Evolutionary conservation across 148 eudicot genomes (phyloP).

Genomic region (Rhododendron williamsianum): DNA sequence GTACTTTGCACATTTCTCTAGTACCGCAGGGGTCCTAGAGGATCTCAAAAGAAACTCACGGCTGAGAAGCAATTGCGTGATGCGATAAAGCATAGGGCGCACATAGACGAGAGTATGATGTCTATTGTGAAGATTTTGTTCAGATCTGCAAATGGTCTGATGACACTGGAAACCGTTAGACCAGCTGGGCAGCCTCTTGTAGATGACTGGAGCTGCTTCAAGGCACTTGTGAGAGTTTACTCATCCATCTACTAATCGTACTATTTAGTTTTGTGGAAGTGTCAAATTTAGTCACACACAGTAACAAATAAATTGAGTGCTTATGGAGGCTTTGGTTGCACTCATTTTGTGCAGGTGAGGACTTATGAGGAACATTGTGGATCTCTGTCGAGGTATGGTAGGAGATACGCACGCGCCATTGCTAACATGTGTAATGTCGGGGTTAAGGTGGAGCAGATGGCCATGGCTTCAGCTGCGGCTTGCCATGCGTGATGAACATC

Average conservation of each 20-base stretch:
- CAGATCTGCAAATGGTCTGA: conserved; percentile 19
- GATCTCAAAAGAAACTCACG: conserved; percentile 57
- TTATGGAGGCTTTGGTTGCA: background rate
- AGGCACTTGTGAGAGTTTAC: background rate
- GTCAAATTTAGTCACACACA: background rate
- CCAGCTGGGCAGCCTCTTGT: conserved; percentile 8
- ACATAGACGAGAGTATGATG: conserved; percentile 60
- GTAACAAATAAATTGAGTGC: background rate
- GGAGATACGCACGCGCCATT: background rate
- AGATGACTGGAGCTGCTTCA: conserved; percentile 5
- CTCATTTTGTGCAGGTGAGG: conserved; percentile 5
- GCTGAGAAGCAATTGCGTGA: conserved; percentile 70
- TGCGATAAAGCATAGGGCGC: conserved; percentile 81
- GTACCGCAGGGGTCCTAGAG: conserved; percentile 83
- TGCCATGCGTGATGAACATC: background rate
- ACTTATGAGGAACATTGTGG: conserved; percentile 10
- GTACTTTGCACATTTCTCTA: conserved; percentile 14
- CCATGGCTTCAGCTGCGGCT: background rate
- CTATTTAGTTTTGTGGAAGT: background rate
- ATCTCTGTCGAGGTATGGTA: conserved; percentile 2
- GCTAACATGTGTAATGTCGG: conserved; percentile 13
- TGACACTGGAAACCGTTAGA: background rate
- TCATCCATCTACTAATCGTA: background rate
- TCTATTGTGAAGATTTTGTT: conserved; percentile 68
- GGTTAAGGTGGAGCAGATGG: conserved; percentile 6